Percentiles rank a stretch among this genome's conserved stretches.
These are phyloP conservation scores for Globisporangium irregulare DNA, from an alignment of 352 stramenopile genomes.

Conservation along the genomic window DNA sequence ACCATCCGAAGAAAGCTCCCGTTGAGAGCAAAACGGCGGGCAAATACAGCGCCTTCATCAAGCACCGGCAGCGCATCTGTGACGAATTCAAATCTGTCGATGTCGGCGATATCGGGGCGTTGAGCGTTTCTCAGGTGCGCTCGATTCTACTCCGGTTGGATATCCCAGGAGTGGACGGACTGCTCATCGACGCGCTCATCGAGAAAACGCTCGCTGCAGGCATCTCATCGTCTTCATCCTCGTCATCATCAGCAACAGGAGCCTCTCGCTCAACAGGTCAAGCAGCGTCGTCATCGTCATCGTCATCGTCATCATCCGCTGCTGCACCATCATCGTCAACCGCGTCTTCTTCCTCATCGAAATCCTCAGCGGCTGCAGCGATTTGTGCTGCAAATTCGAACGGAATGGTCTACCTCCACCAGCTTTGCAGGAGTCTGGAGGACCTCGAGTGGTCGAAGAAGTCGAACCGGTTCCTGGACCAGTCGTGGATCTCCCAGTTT, in stretches of 20 bases:
- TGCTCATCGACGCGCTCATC: slow-evolving; percentile 44
- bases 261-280: not conserved
- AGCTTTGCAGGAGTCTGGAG: slow-evolving; percentile 52
- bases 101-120: slow-evolving; percentile 29
- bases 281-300: not conserved
- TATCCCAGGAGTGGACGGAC: slow-evolving; percentile 51
- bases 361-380: not conserved
- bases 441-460: slow-evolving; percentile 68
- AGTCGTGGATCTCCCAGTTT: slow-evolving; percentile 77
- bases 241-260: not conserved
- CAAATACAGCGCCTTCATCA: slow-evolving; percentile 42
- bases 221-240: not conserved
- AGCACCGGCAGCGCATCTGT: slow-evolving; percentile 58
- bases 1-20: slow-evolving; percentile 27
- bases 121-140: slow-evolving; percentile 46
- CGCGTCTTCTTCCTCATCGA: not conserved
- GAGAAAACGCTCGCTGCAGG: slow-evolving; percentile 27
- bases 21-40: slow-evolving; percentile 33
- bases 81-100: slow-evolving; percentile 56
- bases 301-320: not conserved
- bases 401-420: slow-evolving; percentile 36
- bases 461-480: slow-evolving; percentile 75
- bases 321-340: not conserved
- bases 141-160: slow-evolving; percentile 41
- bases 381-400: not conserved